These are phyloP conservation scores for Solanum paucissectum DNA, from an alignment of 257 asterid genomes.

Conservation along the genomic window DNA sequence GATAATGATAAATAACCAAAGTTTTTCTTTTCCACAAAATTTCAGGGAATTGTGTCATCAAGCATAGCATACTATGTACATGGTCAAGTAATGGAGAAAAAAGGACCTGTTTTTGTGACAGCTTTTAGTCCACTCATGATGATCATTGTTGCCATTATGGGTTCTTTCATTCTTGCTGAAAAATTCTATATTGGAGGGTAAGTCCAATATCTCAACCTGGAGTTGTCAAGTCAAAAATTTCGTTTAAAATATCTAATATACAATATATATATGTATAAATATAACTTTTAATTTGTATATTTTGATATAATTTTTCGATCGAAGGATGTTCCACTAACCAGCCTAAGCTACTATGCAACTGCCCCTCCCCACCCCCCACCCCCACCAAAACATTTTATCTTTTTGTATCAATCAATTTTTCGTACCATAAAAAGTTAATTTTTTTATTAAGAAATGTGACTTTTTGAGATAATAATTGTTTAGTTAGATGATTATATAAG, in stretches of 20 bases:
- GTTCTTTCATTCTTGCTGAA: conserved; percentile 79
- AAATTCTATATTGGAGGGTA: conserved; percentile 82
- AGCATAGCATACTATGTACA: conserved; percentile 88
- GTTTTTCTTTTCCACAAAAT: neutral
- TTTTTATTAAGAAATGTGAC: neutral
- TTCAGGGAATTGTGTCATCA: conserved; percentile 90
- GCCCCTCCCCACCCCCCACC: neutral
- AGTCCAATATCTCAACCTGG: neutral
- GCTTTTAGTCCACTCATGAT: conserved; percentile 93
- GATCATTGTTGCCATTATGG: conserved; percentile 90
- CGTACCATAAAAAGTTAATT: no score
- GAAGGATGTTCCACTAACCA: no score
- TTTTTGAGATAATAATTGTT: neutral
- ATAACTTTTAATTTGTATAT: no score
- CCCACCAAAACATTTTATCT: neutral
- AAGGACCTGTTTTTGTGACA: conserved; percentile 81
- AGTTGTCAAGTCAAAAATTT: no score
- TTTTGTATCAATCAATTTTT: neutral
- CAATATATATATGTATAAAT: no score
- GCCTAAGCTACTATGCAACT: neutral
- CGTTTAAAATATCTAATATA: no score
- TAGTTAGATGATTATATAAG: neutral
- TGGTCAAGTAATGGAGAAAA: conserved; percentile 72
- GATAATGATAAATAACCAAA: neutral
- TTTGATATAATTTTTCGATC: fast-evolving